Evolutionary conservation across 228 moss, liverwort and hornwort species (phyloP), one percentile per base, ranked within the genome.

Genomic region (Sphagnum fallax): DNA sequence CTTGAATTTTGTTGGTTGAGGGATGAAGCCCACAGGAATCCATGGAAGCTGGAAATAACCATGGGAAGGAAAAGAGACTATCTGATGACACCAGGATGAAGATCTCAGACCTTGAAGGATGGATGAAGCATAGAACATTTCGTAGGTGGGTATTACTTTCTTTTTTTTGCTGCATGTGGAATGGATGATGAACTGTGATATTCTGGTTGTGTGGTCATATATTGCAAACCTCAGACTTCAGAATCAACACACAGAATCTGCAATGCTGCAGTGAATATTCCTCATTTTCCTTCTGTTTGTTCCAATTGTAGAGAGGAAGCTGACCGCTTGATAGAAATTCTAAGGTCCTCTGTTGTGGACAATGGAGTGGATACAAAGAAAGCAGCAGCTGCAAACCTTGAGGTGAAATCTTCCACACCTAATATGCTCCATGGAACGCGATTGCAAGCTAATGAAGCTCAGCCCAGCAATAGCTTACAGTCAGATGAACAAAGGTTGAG

Each of bases 401-500:
- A 82, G 47, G 77, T 71, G 62, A 79, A 85, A 67, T 48, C 52
- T 68, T 5, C 70, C 60, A 60, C 69, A 32, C 15, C 70, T 72
- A 83, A 75, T 65, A 32, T 32, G 32, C 32, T 32, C 32, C 32
- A 32, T 32, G 76, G 73, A 52, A 32, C 32, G 32, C 32, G 32
- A 32, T 32, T 32, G 32, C 32, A 32, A 32, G 32, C 32, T 32
- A 71, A 79, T 48, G 89, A 88, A 58, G 72, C 73, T 52, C 57
- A 77, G 52, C 89, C 83, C 60, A 77, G 73, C 62, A 84, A 73
- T 50, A 89, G 83, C 53, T 77, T 65, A 60, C 88, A 79, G 64
- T 84, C 84, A 7, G 96, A 91, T 69, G 78, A 82, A 12, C 84
- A 82, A 64, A 78, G 88, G 72, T 88, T 85, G 88, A 82, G 88